These are phyloP conservation scores for Eucalyptus albens DNA, from an alignment of 345 rosid genomes.

Conservation along the genomic window DNA sequence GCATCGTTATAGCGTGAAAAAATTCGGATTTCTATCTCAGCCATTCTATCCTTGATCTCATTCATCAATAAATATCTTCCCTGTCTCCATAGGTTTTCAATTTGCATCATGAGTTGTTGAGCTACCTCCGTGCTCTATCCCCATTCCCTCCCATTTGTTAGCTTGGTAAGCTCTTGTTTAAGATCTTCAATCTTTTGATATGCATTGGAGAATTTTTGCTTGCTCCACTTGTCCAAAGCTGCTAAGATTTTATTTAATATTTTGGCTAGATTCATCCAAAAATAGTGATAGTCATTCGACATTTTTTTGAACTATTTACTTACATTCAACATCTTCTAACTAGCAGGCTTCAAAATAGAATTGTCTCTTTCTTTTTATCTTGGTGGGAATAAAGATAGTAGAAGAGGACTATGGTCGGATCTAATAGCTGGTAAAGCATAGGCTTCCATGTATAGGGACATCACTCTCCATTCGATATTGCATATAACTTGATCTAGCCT, in stretches of 20 bases:
- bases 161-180: background rate
- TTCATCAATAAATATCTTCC: background rate
- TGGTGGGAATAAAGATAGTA: background rate
- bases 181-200: background rate
- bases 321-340: background rate
- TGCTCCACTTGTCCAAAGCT: background rate
- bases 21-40: background rate
- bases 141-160: background rate
- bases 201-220: background rate
- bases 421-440: background rate
- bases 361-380: background rate
- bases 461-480: background rate
- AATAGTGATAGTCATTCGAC: background rate
- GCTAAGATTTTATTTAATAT: background rate
- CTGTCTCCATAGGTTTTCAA: background rate
- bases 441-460: background rate
- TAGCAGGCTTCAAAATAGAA: background rate
- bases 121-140: background rate
- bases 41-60: background rate
- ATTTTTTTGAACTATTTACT: background rate
- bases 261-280: background rate
- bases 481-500: background rate
- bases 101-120: background rate
- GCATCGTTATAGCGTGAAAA: background rate
- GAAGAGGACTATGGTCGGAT: background rate